These are phyloP conservation scores for Sideroxylon spinosum DNA, from an alignment of 179 eudicot genomes.

Conservation along the genomic window DNA sequence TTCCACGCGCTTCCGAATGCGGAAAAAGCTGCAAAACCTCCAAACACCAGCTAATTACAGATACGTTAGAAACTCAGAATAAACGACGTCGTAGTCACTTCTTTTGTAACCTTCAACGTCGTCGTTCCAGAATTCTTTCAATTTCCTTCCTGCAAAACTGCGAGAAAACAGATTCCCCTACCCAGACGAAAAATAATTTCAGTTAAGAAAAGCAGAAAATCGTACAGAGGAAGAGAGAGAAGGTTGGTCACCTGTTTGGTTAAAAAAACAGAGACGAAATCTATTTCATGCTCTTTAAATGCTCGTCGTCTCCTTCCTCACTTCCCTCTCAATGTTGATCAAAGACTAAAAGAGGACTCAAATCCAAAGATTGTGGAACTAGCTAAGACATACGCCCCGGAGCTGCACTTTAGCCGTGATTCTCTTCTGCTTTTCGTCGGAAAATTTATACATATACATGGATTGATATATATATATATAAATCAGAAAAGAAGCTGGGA, in stretches of 20 bases:
- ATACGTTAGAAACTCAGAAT: no score
- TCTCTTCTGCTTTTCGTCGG: not conserved
- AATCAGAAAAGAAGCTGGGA: not conserved
- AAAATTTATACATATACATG: not conserved
- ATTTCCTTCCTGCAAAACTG: no score
- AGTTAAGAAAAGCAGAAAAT: no score
- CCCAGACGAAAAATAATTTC: no score
- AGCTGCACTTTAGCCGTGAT: not conserved
- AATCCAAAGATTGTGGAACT: slow-evolving; percentile 9
- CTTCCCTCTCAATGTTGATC: not conserved
- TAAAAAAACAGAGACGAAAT: not conserved
- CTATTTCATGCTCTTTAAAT: slow-evolving; percentile 10
- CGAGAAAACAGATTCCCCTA: no score
- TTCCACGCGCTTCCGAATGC: no score
- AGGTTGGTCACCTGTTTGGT: slow-evolving; percentile 17
- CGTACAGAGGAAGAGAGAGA: not conserved
- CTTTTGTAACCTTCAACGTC: no score
- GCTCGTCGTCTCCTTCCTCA: not conserved
- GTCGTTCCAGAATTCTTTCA: no score
- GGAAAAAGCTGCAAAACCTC: no score
- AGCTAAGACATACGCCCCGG: not conserved
- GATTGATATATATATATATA: not conserved
- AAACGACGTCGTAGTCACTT: no score
- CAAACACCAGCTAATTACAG: no score
- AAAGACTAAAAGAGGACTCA: not conserved